These are phyloP conservation scores for Cladophialophora bantiana DNA, from an alignment of 2,329 filamentous ascomycete genomes.

Conservation along the genomic window DNA sequence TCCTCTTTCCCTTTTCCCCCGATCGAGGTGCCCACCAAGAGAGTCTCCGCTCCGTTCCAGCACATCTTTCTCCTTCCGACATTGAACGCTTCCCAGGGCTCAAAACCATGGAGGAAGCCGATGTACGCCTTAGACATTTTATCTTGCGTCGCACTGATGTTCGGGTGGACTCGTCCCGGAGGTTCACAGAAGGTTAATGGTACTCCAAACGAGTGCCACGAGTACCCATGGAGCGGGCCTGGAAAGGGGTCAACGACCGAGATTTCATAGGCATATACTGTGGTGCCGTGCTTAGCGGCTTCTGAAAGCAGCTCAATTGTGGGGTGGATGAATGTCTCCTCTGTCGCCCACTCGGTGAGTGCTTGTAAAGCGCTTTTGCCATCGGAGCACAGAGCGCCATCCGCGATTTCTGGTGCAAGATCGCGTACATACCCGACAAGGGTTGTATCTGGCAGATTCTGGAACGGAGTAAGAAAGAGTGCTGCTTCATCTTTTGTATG, in stretches of 20 bases:
- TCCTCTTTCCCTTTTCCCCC: background rate
- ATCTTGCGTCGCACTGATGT: constrained; percentile 1
- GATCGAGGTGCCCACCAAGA: background rate
- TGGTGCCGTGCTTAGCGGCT: constrained; percentile 1
- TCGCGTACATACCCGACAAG: background rate
- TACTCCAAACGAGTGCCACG: constrained; percentile 13
- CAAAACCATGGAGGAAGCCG: background rate
- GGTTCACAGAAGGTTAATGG: constrained; percentile 4
- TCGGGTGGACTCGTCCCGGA: background rate
- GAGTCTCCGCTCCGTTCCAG: constrained; percentile 5
- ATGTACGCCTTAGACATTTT: constrained; percentile 6
- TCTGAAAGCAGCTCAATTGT: constrained; percentile 49
- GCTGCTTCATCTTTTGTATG: constrained; percentile 16
- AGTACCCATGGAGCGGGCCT: constrained; percentile 5
- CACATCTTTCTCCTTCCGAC: constrained; percentile 2
- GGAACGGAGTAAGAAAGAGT: constrained; percentile 12
- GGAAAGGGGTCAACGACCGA: constrained; percentile 5
- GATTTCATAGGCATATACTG: constrained; percentile 5
- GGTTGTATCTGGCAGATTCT: constrained; percentile 40
- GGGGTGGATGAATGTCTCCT: constrained; percentile 56
- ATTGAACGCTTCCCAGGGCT: constrained; percentile 10
- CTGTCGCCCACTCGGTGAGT: constrained; percentile 42
- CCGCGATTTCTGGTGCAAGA: background rate
- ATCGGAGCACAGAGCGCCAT: background rate
- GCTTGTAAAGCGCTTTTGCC: background rate